phyloP scores from a whole-genome alignment of 2,329 filamentous ascomycete species.

The Ambrosiella beaveri region DNA sequence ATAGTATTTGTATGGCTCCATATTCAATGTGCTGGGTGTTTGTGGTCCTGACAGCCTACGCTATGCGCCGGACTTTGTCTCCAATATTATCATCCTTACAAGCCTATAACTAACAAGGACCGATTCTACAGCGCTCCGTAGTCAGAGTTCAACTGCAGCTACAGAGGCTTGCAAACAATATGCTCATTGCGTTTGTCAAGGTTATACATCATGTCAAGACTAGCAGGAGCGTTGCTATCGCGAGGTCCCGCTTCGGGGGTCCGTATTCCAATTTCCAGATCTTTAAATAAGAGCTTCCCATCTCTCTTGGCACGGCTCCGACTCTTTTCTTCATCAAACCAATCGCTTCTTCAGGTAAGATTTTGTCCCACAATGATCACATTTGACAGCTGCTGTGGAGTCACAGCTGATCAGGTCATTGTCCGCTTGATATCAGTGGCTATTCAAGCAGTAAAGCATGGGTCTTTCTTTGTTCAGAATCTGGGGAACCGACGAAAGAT shows the following conservation, averaged over 20 bases:
- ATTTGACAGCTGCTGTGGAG: not conserved
- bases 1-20: not conserved
- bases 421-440: not conserved
- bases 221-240: not conserved
- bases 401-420: not conserved
- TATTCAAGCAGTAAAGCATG: not conserved
- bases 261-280: not conserved
- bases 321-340: not conserved
- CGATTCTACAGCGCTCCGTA: not conserved
- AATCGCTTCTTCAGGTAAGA: not conserved
- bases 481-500: constrained; percentile 3
- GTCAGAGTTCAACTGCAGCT: not conserved
- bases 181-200: not conserved
- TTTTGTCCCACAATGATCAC: not conserved
- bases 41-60: not conserved
- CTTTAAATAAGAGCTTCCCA: not conserved
- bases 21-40: not conserved
- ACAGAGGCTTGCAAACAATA: no score
- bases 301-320: not conserved
- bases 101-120: not conserved
- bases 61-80: constrained; percentile 7
- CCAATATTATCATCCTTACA: not conserved
- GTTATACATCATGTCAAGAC: not conserved
- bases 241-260: not conserved
- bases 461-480: not conserved